Base-by-base conservation (phyloP, 495 filamentous ascomycete genomes). In the Ramalina intermedia region DNA sequence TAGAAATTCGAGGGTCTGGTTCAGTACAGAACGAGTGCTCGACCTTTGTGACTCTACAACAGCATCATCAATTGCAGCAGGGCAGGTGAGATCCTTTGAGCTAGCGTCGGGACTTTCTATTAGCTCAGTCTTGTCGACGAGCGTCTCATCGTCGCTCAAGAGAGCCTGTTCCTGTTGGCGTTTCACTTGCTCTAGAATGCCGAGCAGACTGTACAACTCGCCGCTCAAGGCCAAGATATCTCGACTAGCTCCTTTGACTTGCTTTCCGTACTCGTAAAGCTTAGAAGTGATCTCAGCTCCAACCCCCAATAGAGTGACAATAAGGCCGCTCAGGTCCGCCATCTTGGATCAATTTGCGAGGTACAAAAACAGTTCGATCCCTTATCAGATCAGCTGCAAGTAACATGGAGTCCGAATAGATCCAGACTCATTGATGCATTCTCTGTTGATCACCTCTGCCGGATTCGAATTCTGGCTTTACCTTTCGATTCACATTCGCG, bases 151-250 rank as follows among this genome's bases (percentile, higher is more conserved):
- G 8, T 33, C 29, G 6, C 29, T 11, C 8, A 9, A 7, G 29
- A 33, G 12, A 8, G 29, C 12, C 12, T 29, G 33, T 24, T 41
- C 46, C 20, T 26, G 49, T 26, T 48, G 49, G 24, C 23, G 29
- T 16, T 51, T 51, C 6, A 49, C 21, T 12, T 51, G 49, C 43
- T 51, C 49, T 39, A 51, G 24, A n/a, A 33, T 43, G 1, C 49
- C 49, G 17, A 51, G 37, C 7, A 51, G 24, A 17, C 27, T 43
- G 14, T 48, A 51, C 13, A 51, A 36, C 43, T 51, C 49, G 36
- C 48, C 48, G 24, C 43, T 48, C 4, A 51, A 37, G 17, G 33
- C 33, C 26, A 48, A 44, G 21, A 51, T 51, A 46, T 51, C 42
- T 23, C 37, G 27, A 14, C 33, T 23, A 5, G 49, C 49, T 47